phyloP scores from a whole-genome alignment of 129 eudicot species.

The Kitagawia praeruptora region DNA sequence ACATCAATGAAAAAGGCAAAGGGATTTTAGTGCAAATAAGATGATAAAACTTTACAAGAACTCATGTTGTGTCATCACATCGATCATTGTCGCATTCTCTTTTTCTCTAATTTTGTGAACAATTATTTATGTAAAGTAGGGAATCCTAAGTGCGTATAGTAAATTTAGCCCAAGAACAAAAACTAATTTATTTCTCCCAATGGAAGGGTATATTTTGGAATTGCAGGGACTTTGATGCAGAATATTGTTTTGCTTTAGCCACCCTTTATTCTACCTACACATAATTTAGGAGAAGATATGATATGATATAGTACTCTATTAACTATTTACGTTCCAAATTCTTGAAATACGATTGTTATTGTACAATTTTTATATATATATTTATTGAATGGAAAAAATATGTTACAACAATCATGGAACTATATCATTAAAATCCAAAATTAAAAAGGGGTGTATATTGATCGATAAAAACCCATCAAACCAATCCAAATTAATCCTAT shows the following conservation, averaged over 20 bases:
- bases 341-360: too few species aligned
- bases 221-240: not conserved
- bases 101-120: not conserved
- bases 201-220: not conserved
- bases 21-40: not conserved
- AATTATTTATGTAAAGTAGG: not conserved
- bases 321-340: too few species aligned
- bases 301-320: too few species aligned
- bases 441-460: too few species aligned
- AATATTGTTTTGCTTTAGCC: not conserved
- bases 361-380: too few species aligned
- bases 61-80: not conserved
- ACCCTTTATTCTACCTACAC: not conserved
- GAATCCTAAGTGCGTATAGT: constrained; percentile 11
- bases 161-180: constrained; percentile 4
- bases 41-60: not conserved
- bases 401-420: too few species aligned
- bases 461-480: too few species aligned
- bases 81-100: not conserved
- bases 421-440: too few species aligned
- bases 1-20: not conserved
- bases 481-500: too few species aligned
- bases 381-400: too few species aligned
- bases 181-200: not conserved
- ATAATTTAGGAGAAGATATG: not conserved